A percentile compares a stretch with the other conserved stretches of the same genome.
Conservation (phyloP, 768 basidiomycete species). For the Pleurotus tuoliensis region DNA sequence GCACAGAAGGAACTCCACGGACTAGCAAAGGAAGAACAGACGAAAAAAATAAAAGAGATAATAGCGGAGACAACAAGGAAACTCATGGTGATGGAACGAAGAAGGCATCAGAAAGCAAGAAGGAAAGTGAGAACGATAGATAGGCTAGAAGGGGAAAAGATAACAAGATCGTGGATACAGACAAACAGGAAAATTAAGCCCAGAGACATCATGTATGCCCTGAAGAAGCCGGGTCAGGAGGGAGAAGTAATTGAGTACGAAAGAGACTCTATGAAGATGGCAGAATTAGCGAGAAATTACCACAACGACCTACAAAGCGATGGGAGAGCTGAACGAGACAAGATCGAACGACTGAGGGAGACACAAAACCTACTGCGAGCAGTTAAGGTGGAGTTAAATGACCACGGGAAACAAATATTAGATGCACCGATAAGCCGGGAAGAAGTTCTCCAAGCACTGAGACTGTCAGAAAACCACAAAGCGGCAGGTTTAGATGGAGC, state of each 20-base stretch:
- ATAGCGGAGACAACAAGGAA: too few species aligned
- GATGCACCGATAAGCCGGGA: too few species aligned
- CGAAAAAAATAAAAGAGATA: too few species aligned
- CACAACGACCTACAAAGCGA: constrained; percentile 2
- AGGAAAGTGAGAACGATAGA: neutral
- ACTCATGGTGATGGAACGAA: neutral
- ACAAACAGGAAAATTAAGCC: neutral
- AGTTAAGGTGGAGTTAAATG: too few species aligned
- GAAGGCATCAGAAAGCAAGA: constrained; percentile 5
- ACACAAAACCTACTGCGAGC: too few species aligned
- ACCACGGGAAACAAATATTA: too few species aligned
- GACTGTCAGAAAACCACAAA: too few species aligned
- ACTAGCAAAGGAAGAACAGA: too few species aligned
- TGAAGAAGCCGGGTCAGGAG: neutral
- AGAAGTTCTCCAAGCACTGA: too few species aligned
- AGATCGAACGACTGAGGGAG: neutral
- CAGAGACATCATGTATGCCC: constrained; percentile 2
- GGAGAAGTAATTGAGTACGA: neutral
- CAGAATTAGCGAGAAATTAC: neutral
- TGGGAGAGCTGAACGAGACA: neutral
- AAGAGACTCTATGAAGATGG: constrained; percentile 1
- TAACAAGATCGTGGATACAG: neutral
- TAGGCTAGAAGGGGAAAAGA: neutral
- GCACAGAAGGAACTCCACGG: too few species aligned
- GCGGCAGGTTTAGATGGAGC: too few species aligned